Evolutionary conservation across 305 asterid genomes (phyloP).

Genomic region (Plantago coronopus): DNA sequence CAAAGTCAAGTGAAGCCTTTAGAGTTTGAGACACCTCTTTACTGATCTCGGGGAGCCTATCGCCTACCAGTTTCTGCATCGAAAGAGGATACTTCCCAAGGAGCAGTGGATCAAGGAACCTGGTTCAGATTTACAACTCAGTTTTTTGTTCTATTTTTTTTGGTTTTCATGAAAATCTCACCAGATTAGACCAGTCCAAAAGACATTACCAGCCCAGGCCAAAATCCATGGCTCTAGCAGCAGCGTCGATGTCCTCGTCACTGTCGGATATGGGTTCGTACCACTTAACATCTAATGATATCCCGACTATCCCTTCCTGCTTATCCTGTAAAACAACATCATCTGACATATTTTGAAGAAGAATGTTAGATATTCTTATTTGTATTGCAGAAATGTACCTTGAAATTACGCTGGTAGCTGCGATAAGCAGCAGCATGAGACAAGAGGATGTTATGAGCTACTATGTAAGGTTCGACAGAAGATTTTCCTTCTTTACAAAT

Average conservation of each 20-base stretch:
- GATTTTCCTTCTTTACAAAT: conserved; percentile 66
- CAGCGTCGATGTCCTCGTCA: conserved; percentile 65
- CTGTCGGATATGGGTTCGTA: conserved; percentile 57
- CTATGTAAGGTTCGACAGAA: conserved; percentile 62
- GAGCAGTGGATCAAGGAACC: conserved; percentile 94
- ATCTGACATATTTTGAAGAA: not conserved
- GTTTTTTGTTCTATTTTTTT: conserved; percentile 15
- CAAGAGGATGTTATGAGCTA: conserved; percentile 67
- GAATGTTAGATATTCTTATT: not conserved
- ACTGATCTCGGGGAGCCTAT: conserved; percentile 56
- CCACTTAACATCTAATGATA: conserved; percentile 67
- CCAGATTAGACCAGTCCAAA: conserved; percentile 5
- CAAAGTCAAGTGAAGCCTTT: conserved; percentile 66
- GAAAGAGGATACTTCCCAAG: conserved; percentile 82
- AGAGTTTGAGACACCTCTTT: conserved; percentile 37
- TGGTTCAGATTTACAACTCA: conserved; percentile 32
- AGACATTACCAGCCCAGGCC: conserved; percentile 71
- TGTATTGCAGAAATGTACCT: conserved; percentile 33
- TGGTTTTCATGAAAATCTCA: conserved; percentile 3
- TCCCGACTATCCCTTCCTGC: conserved; percentile 66
- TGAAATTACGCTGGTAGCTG: conserved; percentile 48
- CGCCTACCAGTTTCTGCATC: conserved; percentile 69
- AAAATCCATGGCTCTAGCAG: conserved; percentile 70
- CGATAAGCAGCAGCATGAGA: conserved; percentile 76
- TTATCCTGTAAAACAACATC: conserved; percentile 36